phyloP scores from a whole-genome alignment of 1,284 basidiomycete species.

The Fomitopsis palustris region DNA sequence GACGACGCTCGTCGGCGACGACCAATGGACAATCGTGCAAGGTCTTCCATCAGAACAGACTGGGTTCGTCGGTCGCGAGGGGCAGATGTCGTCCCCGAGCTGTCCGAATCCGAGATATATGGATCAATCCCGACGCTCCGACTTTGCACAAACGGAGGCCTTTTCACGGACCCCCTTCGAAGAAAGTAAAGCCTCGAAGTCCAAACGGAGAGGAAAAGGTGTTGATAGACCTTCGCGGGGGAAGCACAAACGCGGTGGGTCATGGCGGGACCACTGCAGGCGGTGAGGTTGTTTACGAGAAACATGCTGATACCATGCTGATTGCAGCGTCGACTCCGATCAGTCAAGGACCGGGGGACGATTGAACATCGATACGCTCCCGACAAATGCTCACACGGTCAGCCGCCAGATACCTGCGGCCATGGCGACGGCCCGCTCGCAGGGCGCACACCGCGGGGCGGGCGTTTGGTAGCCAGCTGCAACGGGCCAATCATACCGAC shows the following conservation, averaged over 20 bases:
- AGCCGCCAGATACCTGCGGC: conserved; percentile 4
- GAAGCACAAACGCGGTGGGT: neutral
- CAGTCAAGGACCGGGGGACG: neutral
- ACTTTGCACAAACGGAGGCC: neutral
- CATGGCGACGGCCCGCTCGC: conserved; percentile 16
- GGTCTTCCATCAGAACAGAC: neutral
- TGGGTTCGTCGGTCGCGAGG: neutral
- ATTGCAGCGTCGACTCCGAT: neutral
- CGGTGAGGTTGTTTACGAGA: too few species aligned
- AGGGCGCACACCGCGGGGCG: neutral
- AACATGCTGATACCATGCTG: neutral
- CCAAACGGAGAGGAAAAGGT: too few species aligned
- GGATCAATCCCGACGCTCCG: neutral
- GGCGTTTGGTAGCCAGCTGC: neutral
- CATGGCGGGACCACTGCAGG: too few species aligned
- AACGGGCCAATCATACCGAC: neutral
- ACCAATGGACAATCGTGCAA: neutral
- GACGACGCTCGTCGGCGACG: neutral
- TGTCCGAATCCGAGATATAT: neutral
- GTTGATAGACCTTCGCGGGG: neutral
- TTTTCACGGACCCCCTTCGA: too few species aligned
- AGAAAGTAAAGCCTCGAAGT: too few species aligned
- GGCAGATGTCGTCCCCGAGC: neutral
- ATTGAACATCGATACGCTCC: neutral
- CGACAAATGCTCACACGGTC: neutral